Evolutionary conservation across 164 flowering plant species (phyloP), one percentile per base, ranked within the genome.

Genomic region (Sextonia rubra): DNA sequence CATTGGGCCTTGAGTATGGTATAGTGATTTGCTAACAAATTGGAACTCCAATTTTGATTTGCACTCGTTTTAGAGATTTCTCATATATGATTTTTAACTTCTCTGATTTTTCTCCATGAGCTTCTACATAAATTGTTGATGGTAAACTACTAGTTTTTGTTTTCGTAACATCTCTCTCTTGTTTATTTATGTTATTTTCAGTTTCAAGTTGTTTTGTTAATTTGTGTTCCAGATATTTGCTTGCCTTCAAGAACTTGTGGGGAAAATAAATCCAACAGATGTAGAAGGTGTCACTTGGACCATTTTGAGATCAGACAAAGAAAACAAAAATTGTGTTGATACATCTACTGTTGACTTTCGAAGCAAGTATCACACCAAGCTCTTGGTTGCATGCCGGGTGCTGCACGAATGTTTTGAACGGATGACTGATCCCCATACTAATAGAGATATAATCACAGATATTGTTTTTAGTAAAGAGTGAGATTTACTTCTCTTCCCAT

Each of bases 391-490:
- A 63, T 86, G 89, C 25, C 73, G 60, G 49, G 88, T 91, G 68
- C 83, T 96, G 89, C 97, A 89, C 61, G 98, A 91, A 74, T 91
- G 95, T 79, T 93, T 93, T 73, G 86, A 84, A 77, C 91, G 91
- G 58, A 82, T 90, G 24, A 77, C 75, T 69, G 97, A 90, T 68
- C 80, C 83, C 70, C 30, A 26, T 8, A 85, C 88, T 9, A 72
- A 72, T 60, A 83, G 87, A 37, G 95, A 90, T 82, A 78, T 93
- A 61, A 78, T 86, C 23, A 88, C 81, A 78, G 97, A 93, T 82
- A 87, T 91, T 71, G 82, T 91, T 25, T 91, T 89, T 77, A 77
- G 84, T 74, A 85, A 84, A 82, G 24, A 87, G 98, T 91, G 61
- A 84, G 86, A 49, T 24, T 47, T 61, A 71, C 15, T 62, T n/a